Conservation (phyloP, 345 rosid species). For the Raphanus sativus region DNA sequence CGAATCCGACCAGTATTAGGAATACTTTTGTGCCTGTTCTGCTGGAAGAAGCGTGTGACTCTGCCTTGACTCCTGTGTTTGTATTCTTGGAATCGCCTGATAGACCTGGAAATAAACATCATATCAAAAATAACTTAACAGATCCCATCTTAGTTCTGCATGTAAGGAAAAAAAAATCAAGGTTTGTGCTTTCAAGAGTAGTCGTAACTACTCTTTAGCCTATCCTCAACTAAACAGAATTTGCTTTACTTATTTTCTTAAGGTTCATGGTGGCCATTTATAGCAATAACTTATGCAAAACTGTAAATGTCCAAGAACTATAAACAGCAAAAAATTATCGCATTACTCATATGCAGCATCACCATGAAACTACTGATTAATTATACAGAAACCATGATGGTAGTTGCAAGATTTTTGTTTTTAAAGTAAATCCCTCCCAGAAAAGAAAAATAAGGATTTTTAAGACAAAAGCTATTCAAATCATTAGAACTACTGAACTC, state of each 20-base stretch:
- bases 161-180: background rate
- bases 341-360: slow-evolving; percentile 10
- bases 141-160: background rate
- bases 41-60: slow-evolving; percentile 48
- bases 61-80: slow-evolving; percentile 39
- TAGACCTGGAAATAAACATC: slow-evolving; percentile 45
- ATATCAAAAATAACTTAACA: slow-evolving; percentile 1
- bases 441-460: background rate
- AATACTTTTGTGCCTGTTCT: slow-evolving; percentile 52
- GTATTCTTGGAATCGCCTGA: slow-evolving; percentile 51
- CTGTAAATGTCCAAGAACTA: slow-evolving; percentile 10
- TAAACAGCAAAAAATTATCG: slow-evolving; percentile 1
- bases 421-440: background rate
- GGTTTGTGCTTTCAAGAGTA: background rate
- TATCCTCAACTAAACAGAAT: background rate
- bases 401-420: background rate
- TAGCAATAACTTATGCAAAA: background rate
- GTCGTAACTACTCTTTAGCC: background rate
- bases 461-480: background rate
- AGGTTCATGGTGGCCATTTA: background rate
- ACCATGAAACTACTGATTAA: slow-evolving; percentile 8
- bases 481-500: background rate
- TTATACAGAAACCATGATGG: background rate
- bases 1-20: slow-evolving; percentile 51
- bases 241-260: background rate